Percentiles rank a stretch among this genome's conserved stretches.
Evolutionary conservation across 2,329 filamentous ascomycete genomes (phyloP).

Genomic region (Hypoxylon rubiginosum): DNA sequence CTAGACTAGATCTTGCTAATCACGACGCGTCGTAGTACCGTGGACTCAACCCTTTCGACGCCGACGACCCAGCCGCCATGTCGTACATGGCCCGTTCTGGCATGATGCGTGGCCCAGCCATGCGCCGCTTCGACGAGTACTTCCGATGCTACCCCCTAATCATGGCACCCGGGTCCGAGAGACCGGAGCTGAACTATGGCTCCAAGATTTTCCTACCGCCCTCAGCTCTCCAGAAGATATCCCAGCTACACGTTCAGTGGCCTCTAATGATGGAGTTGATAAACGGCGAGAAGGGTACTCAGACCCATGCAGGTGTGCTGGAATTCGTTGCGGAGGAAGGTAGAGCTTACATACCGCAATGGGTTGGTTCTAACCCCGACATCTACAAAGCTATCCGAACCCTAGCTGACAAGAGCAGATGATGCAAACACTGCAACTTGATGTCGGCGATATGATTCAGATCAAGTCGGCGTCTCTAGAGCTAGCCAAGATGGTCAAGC

Average conservation of each 20-base stretch:
- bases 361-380: slow-evolving; percentile 69
- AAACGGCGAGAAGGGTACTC: slow-evolving; percentile 83
- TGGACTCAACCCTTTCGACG: slow-evolving; percentile 60
- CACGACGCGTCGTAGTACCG: slow-evolving; percentile 29
- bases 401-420: slow-evolving; percentile 68
- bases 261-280: slow-evolving; percentile 96
- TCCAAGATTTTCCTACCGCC: slow-evolving; percentile 99
- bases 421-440: slow-evolving; percentile 91
- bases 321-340: slow-evolving; percentile 99
- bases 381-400: neutral
- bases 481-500: slow-evolving; percentile 91
- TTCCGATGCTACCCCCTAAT: slow-evolving; percentile 96
- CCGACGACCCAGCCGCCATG: slow-evolving; percentile 63
- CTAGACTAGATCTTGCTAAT: slow-evolving; percentile 23
- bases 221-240: slow-evolving; percentile 96
- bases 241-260: slow-evolving; percentile 94
- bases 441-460: slow-evolving; percentile 94
- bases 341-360: slow-evolving; percentile 94
- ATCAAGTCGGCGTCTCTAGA: slow-evolving; percentile 95
- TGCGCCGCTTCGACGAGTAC: slow-evolving; percentile 95
- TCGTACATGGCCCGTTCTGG: slow-evolving; percentile 63
- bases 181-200: slow-evolving; percentile 92
- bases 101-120: slow-evolving; percentile 61
- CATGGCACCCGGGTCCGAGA: slow-evolving; percentile 92
- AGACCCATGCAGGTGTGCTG: slow-evolving; percentile 93